These are phyloP conservation scores for Leccinellum albellum DNA, from an alignment of 768 basidiomycete species.

Conservation along the genomic window DNA sequence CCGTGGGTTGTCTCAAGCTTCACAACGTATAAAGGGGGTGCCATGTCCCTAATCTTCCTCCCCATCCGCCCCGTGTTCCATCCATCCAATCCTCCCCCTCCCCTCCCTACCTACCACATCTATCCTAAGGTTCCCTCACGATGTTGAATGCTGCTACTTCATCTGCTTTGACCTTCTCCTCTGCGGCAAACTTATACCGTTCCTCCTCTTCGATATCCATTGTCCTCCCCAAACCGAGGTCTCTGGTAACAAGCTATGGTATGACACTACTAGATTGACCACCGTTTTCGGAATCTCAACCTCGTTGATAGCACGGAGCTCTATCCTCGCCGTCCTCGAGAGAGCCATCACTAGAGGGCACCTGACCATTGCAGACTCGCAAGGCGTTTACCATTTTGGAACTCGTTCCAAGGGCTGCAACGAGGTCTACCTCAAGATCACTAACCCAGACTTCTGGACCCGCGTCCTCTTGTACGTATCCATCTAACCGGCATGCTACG, in stretches of 20 bases:
- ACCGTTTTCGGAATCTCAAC: slow-evolving; percentile 3
- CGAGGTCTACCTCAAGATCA: slow-evolving; percentile 55
- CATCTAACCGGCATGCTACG: slow-evolving; percentile 3
- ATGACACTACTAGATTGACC: background rate
- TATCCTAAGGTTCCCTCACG: slow-evolving; percentile 1
- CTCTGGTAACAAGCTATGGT: slow-evolving; percentile 29
- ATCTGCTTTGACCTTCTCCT: slow-evolving; percentile 28
- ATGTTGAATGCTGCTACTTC: slow-evolving; percentile 33
- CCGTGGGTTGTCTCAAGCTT: slow-evolving; percentile 23
- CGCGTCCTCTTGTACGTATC: slow-evolving; percentile 56
- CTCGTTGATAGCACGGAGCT: slow-evolving; percentile 46
- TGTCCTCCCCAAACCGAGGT: slow-evolving; percentile 27
- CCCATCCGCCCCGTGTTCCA: slow-evolving; percentile 12
- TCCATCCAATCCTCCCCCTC: slow-evolving; percentile 4
- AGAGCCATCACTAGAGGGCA: slow-evolving; percentile 57
- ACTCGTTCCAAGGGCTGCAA: slow-evolving; percentile 55
- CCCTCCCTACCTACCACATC: background rate
- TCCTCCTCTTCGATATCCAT: slow-evolving; percentile 31
- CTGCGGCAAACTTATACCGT: slow-evolving; percentile 33
- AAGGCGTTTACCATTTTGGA: slow-evolving; percentile 59
- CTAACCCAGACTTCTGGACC: slow-evolving; percentile 64
- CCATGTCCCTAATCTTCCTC: slow-evolving; percentile 3
- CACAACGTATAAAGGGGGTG: slow-evolving; percentile 32
- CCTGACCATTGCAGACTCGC: slow-evolving; percentile 58
- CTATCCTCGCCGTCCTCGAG: slow-evolving; percentile 55